Base-by-base conservation (phyloP, 495 filamentous ascomycete genomes). In the Corynascus novoguineensis region DNA sequence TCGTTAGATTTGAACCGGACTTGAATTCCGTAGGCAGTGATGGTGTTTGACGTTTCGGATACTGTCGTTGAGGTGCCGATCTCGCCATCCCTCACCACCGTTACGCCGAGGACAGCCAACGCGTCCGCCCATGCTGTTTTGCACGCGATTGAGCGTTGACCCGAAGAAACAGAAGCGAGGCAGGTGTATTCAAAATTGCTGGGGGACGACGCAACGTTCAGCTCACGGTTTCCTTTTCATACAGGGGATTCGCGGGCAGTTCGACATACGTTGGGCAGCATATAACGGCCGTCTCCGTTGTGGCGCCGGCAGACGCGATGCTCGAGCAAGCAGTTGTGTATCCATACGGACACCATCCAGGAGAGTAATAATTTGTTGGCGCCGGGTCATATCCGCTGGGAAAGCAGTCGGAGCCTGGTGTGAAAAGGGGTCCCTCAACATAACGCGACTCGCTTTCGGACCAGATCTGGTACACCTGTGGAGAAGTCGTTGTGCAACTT, bases 341-440 rank as follows among this genome's bases (percentile, higher is more conserved):
- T 7, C 66, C 68, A 25, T 46, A 15, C 12, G 68, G 68, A 44
- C 68, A 71, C 42, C 54, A 60, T 5, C 60, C 68, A 27, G 68
- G 66, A 29, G 66, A 69, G 62, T 69, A 71, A 57, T 71, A 71
- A 21, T 64, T 59, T 10, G 62, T 50, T 38, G 68, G 64, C 24
- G 56, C 55, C 10, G 64, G 51, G 44, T 69, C 57, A 47, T 71
- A 71, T 5, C 57, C 62, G 21, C 27, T 58, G 3, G 68, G 68
- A 29, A 64, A 71, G 50, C 68, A 71, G 17, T 58, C 50, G 7
- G 60, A 61, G 15, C 46, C 57, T 2, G 37, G 10, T 0, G 64
- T 59, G 38, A 60, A 68, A 32, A 70, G 50, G 0, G 68, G 68
- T 0, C 68, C 68, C 44, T 69, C 64, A 22, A 65, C 59, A 27